These are phyloP conservation scores for Hypoxylon sp. DNA, from an alignment of 2,329 filamentous ascomycete species.

Conservation along the genomic window DNA sequence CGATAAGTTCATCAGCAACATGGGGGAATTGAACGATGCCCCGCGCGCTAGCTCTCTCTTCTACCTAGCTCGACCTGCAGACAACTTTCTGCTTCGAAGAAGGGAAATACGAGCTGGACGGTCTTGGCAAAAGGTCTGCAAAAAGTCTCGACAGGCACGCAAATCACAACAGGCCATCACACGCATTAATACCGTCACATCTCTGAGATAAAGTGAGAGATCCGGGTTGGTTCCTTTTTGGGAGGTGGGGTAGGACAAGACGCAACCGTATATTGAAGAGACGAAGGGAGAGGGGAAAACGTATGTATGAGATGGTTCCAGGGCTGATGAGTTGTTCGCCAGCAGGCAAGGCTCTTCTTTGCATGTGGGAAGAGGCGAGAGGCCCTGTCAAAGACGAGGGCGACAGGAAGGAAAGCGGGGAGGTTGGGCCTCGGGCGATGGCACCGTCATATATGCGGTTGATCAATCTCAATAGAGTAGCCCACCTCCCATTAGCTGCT, in stretches of 20 bases:
- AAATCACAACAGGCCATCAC: no score
- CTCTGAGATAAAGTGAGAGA: neutral
- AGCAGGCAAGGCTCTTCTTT: no score
- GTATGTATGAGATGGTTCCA: neutral
- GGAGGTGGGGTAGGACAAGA: neutral
- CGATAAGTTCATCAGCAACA: no score
- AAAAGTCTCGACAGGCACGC: neutral
- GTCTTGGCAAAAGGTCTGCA: slow-evolving; percentile 23
- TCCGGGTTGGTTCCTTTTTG: slow-evolving; percentile 6
- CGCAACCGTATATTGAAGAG: neutral
- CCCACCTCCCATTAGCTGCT: no score
- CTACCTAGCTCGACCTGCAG: slow-evolving; percentile 3
- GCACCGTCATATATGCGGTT: neutral
- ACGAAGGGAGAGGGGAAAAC: neutral
- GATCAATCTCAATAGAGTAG: neutral
- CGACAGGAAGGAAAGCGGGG: neutral
- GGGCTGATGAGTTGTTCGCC: neutral
- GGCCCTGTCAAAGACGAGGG: neutral
- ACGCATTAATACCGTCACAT: slow-evolving; percentile 30
- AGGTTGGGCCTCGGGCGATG: neutral
- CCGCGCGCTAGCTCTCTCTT: no score
- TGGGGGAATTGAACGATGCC: neutral
- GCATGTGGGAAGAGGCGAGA: no score
- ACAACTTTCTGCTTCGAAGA: no score
- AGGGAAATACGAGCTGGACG: slow-evolving; percentile 34